Base-by-base conservation (phyloP, 805 yeast species). In the Lachancea meyersii region DNA sequence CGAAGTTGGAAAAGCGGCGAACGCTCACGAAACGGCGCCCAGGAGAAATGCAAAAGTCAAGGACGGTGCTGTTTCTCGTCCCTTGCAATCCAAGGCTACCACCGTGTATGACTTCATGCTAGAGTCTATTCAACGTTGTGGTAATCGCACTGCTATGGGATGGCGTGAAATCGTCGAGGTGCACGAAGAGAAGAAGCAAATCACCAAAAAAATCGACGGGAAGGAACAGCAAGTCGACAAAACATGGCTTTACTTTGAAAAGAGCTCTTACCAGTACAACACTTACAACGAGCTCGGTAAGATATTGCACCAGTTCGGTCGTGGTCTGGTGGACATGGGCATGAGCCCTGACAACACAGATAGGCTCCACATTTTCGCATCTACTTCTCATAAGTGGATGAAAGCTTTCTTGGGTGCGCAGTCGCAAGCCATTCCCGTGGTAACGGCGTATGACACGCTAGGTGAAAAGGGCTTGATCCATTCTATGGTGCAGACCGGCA, bases 371-470 rank as follows among this genome's bases (percentile, higher is more conserved):
- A 75, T 91, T 42, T 93, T 81, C 66, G 96, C 96, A 20, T 65
- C 85, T 17, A 93, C 98, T 11, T 84, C 95, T 13, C 82, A 77
- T 44, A 79, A 78, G 58, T 91, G 97, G 97, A 77, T 91, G 86
- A 84, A 86, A 67, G 76, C 86, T 24, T 91, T 79, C 50, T 63
- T 86, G 46, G 96, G 89, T 13, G 74, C 86, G 41, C 77, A 78
- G 54, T 70, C 88, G 40, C 96, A 87, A 65, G 67, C 75, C 38
- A 81, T 93, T 47, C 85, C 97, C 19, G 75, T 84, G 44, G 97
- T 88, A 31, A 93, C 98, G 13, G 97, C 98, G 30, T 93, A 93
- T 65, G 97, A 89, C 64, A 87, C 96, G 33, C 72, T 89, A 51
- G 97, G 97, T 45, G 95, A 87, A 65, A 73, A 75, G 28, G 96